Percentiles rank a stretch among this genome's conserved stretches.
These are phyloP conservation scores for Chamaecrista fasciculata DNA, from an alignment of 306 rosid genomes.

Conservation along the genomic window DNA sequence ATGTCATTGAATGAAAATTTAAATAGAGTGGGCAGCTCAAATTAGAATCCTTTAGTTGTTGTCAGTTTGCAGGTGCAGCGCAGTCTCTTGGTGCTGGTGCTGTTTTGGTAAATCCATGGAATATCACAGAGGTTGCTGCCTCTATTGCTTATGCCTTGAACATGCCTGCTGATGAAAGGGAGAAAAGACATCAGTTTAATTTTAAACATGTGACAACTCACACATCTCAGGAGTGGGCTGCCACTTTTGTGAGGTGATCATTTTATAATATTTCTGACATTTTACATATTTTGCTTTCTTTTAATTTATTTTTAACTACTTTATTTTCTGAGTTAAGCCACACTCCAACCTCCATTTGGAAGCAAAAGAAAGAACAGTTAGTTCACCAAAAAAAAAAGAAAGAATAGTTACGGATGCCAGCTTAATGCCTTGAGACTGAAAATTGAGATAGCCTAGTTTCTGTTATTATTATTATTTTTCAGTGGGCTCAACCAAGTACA, in stretches of 20 bases:
- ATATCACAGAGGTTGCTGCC: slow-evolving; percentile 85
- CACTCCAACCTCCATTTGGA: neutral
- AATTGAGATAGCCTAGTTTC: neutral
- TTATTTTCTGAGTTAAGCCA: neutral
- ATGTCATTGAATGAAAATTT: slow-evolving; percentile 3
- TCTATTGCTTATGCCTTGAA: slow-evolving; percentile 87
- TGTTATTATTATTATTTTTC: too few species aligned
- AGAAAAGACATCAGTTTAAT: slow-evolving; percentile 86
- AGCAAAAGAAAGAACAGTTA: neutral
- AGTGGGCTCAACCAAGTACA: neutral
- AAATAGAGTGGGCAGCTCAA: too few species aligned
- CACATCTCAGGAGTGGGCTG: slow-evolving; percentile 99
- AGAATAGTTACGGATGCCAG: neutral
- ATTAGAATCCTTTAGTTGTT: slow-evolving; percentile 28
- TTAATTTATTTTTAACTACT: neutral
- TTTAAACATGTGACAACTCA: slow-evolving; percentile 93
- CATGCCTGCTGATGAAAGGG: slow-evolving; percentile 93
- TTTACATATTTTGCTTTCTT: slow-evolving; percentile 22
- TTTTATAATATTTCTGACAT: slow-evolving; percentile 20
- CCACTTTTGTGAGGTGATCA: slow-evolving; percentile 86
- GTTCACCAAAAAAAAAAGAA: too few species aligned
- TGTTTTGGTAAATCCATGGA: slow-evolving; percentile 95
- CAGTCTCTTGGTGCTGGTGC: slow-evolving; percentile 99
- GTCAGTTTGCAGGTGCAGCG: slow-evolving; percentile 98
- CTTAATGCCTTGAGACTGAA: slow-evolving; percentile 7